Percentiles rank a stretch among this genome's conserved stretches.
These are phyloP conservation scores for Handroanthus guayacan DNA, from an alignment of 257 asterid species.

Conservation along the genomic window DNA sequence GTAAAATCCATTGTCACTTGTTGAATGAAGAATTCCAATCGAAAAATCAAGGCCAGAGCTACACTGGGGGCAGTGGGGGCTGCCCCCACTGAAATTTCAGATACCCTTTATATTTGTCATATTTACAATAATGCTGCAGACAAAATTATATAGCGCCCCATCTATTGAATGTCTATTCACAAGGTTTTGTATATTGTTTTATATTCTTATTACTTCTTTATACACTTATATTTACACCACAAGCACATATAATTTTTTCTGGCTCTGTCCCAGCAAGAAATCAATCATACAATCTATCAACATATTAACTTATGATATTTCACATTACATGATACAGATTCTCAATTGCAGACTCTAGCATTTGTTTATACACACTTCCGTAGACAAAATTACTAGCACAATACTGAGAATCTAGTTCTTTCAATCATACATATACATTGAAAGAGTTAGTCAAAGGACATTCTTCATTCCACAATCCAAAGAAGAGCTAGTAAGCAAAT, in stretches of 20 bases:
- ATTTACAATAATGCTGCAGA: too few species aligned
- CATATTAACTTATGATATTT: background rate
- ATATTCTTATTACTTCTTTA: too few species aligned
- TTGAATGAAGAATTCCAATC: conserved; percentile 18
- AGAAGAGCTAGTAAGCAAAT: background rate
- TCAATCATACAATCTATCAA: conserved; percentile 22
- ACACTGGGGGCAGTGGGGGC: too few species aligned
- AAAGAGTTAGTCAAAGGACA: background rate
- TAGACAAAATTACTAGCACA: conserved; percentile 2
- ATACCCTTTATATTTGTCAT: too few species aligned
- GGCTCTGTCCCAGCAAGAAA: conserved; percentile 8
- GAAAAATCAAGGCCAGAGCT: background rate
- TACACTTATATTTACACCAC: too few species aligned
- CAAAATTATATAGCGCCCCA: too few species aligned
- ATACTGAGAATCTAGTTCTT: conserved; percentile 12
- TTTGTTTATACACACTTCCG: background rate
- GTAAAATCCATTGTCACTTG: background rate
- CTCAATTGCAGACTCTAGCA: conserved; percentile 5
- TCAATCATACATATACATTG: background rate
- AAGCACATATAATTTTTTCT: too few species aligned
- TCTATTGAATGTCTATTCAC: too few species aligned
- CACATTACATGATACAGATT: conserved; percentile 13
- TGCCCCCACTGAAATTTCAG: too few species aligned
- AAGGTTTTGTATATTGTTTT: too few species aligned
- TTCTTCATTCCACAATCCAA: background rate